Percentiles rank a stretch among this genome's conserved stretches.
phyloP scores from a whole-genome alignment of 768 basidiomycete species.

The Hygrophoropsis aurantiaca region DNA sequence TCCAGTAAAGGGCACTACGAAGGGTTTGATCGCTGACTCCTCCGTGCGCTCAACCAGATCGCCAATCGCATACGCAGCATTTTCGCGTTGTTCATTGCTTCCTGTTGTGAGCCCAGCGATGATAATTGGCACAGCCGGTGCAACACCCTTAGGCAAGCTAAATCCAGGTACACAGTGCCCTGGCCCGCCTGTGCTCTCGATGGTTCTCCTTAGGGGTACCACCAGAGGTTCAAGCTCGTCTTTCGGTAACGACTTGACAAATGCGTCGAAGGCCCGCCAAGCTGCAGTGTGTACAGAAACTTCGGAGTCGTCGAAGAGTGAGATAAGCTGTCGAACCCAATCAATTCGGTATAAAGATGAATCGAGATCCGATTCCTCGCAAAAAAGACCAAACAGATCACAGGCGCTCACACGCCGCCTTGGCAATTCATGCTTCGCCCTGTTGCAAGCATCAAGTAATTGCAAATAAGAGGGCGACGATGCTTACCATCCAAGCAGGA shows the following conservation, averaged over 20 bases:
- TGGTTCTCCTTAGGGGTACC: constrained; percentile 82
- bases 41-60: constrained; percentile 90
- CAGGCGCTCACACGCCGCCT: constrained; percentile 77
- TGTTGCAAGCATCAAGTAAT: constrained; percentile 27
- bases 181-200: constrained; percentile 81
- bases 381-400: constrained; percentile 77
- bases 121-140: constrained; percentile 82
- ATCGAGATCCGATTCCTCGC: constrained; percentile 80
- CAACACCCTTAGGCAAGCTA: constrained; percentile 78
- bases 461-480: not conserved
- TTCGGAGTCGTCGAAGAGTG: constrained; percentile 76
- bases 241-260: constrained; percentile 89
- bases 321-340: constrained; percentile 89
- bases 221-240: constrained; percentile 91
- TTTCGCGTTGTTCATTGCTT: constrained; percentile 92
- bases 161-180: constrained; percentile 84
- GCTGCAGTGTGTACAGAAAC: constrained; percentile 80
- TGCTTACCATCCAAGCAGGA: constrained; percentile 83
- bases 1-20: constrained; percentile 93
- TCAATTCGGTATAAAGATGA: constrained; percentile 85
- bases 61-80: constrained; percentile 95
- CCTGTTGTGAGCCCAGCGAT: constrained; percentile 93
- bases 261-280: constrained; percentile 78
- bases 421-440: constrained; percentile 78
- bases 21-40: constrained; percentile 87